These are phyloP conservation scores for Orbilia brochopaga DNA, from an alignment of 2,329 filamentous ascomycete species.

Conservation along the genomic window DNA sequence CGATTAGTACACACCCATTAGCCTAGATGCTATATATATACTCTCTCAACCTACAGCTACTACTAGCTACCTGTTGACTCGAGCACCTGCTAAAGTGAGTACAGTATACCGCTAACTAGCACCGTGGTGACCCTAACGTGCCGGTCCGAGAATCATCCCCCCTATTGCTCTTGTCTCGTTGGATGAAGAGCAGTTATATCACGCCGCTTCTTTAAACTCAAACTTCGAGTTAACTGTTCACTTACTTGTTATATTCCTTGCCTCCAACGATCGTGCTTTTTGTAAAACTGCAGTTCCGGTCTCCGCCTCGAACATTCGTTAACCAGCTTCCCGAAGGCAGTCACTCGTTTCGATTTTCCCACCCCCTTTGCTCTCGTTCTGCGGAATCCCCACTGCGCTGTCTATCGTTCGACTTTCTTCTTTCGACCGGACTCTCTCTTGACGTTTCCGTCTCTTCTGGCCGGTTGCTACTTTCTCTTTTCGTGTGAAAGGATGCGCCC, in stretches of 20 bases:
- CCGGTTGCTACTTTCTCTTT: slow-evolving; percentile 3
- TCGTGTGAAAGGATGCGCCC: neutral
- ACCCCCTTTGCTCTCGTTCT: neutral
- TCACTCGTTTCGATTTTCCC: neutral
- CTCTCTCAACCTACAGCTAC: neutral
- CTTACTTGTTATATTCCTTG: neutral
- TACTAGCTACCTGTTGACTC: neutral
- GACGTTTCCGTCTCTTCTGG: neutral
- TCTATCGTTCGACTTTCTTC: neutral
- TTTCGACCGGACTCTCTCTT: neutral
- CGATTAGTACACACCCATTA: neutral
- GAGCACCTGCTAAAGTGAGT: neutral
- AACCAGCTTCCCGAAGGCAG: neutral
- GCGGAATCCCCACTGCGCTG: neutral
- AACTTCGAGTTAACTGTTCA: no score
- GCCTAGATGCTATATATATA: neutral
- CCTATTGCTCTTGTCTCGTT: neutral
- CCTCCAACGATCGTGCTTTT: neutral
- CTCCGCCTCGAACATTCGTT: neutral
- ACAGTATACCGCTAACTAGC: neutral
- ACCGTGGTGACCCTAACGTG: neutral
- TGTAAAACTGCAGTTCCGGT: neutral
- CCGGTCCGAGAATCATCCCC: neutral
- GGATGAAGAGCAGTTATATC: neutral
- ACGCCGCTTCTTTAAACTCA: no score